Conservation (phyloP, 306 rosid species). For the Trichosanthes truncata region DNA sequence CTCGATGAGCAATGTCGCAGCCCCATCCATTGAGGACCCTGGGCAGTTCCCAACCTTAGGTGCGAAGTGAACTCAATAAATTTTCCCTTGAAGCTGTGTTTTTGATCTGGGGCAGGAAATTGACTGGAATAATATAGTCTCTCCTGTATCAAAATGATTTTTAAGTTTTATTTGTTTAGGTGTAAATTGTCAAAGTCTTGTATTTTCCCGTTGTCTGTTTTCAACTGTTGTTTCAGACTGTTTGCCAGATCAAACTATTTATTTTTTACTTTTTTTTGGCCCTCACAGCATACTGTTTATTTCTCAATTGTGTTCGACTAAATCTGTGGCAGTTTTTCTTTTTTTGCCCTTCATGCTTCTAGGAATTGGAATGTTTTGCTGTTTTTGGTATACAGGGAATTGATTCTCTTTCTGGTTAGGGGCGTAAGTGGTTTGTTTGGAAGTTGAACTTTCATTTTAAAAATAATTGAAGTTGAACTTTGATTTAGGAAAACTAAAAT, state of each 20-base stretch:
- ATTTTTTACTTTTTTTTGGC: not conserved
- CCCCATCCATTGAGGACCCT: slow-evolving; percentile 79
- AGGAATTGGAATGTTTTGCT: not conserved
- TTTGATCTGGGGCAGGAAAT: slow-evolving; percentile 28
- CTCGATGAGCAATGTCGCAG: slow-evolving; percentile 30
- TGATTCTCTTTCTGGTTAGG: no score
- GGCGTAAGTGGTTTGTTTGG: no score
- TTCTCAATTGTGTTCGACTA: not conserved
- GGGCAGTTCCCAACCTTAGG: slow-evolving; percentile 94
- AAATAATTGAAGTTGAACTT: no score
- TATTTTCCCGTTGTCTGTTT: not conserved
- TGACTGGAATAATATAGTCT: slow-evolving; percentile 2
- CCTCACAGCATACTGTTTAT: not conserved
- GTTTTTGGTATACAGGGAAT: not conserved
- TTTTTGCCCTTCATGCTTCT: not conserved
- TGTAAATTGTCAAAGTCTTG: slow-evolving; percentile 9
- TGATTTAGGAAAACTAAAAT: no score
- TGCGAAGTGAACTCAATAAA: slow-evolving; percentile 57
- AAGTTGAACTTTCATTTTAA: no score
- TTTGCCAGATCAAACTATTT: not conserved
- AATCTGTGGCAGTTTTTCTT: not conserved
- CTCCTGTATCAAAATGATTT: slow-evolving; percentile 2
- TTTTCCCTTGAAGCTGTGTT: slow-evolving; percentile 10
- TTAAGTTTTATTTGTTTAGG: not conserved
- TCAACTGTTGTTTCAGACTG: not conserved